phyloP scores from a whole-genome alignment of 306 rosid species.

The Ochetophila trinervis region DNA sequence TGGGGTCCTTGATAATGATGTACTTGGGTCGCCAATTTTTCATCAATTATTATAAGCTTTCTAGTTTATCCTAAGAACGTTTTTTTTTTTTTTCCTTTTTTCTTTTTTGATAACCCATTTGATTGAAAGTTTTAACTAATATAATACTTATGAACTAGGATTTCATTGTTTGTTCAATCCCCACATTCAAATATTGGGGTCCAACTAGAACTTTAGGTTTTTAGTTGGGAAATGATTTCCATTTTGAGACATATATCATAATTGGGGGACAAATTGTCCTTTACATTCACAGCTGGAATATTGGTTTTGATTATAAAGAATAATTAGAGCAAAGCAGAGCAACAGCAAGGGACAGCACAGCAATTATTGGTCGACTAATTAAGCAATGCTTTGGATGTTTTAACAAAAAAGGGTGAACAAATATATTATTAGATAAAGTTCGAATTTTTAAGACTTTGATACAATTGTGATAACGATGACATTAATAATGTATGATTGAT shows the following conservation, averaged over 20 bases:
- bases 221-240: constrained; percentile 8
- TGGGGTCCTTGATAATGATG: constrained; percentile 29
- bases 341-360: neutral
- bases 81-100: no score
- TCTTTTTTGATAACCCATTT: constrained; percentile 7
- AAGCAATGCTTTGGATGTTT: neutral
- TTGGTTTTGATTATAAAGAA: constrained; percentile 2
- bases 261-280: neutral
- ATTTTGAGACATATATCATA: constrained; percentile 5
- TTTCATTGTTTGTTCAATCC: constrained; percentile 8
- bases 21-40: constrained; percentile 27
- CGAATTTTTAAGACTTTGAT: neutral
- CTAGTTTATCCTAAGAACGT: constrained; percentile 6
- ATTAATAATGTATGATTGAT: no score
- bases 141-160: neutral
- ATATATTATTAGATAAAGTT: neutral
- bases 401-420: neutral
- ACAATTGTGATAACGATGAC: neutral
- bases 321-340: neutral
- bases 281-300: constrained; percentile 30
- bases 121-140: constrained; percentile 21
- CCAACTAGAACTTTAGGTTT: constrained; percentile 1
- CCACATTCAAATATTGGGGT: constrained; percentile 23
- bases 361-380: neutral
- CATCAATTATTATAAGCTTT: constrained; percentile 10